phyloP scores from a whole-genome alignment of 2,329 filamentous ascomycete species.

The Blumeriella jaapii region DNA sequence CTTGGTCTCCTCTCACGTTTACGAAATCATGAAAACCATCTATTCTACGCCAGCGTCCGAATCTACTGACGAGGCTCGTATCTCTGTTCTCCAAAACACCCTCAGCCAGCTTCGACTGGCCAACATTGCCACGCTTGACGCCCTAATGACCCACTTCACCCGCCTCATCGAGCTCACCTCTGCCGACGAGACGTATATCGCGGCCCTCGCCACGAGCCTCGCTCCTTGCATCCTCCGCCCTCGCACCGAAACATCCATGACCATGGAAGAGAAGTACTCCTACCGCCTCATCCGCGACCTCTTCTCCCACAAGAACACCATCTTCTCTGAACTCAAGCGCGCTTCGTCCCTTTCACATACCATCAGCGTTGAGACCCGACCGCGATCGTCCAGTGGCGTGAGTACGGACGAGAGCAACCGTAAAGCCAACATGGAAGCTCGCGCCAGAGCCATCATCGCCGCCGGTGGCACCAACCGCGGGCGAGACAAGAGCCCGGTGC shows the following conservation, averaged over 20 bases:
- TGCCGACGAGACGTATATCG: constrained; percentile 77
- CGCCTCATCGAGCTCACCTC: constrained; percentile 93
- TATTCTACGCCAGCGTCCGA: constrained; percentile 76
- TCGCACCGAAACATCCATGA: constrained; percentile 75
- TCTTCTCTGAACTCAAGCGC: constrained; percentile 93
- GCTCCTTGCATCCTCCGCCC: constrained; percentile 84
- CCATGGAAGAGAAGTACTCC: constrained; percentile 89
- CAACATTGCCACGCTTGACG: constrained; percentile 97
- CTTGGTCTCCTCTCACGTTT: constrained; percentile 95
- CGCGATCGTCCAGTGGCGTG: constrained; percentile 82
- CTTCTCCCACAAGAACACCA: constrained; percentile 85
- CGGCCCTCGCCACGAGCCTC: constrained; percentile 60
- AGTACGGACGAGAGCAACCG: constrained; percentile 94
- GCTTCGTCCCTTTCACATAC: constrained; percentile 60
- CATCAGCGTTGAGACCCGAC: constrained; percentile 47
- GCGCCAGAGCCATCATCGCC: constrained; percentile 66
- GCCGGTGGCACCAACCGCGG: constrained; percentile 44
- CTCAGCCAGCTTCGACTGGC: constrained; percentile 88
- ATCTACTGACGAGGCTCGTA: constrained; percentile 62
- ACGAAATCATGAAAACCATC: constrained; percentile 96
- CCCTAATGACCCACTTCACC: constrained; percentile 96
- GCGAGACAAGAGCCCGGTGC: constrained; percentile 63
- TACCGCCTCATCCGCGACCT: constrained; percentile 85
- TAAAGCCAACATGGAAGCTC: constrained; percentile 86
- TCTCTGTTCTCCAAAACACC: constrained; percentile 89